Percentiles rank a stretch among this genome's conserved stretches.
phyloP scores from a whole-genome alignment of 176 grass and related monocot genomes.

The Musa acuminata region DNA sequence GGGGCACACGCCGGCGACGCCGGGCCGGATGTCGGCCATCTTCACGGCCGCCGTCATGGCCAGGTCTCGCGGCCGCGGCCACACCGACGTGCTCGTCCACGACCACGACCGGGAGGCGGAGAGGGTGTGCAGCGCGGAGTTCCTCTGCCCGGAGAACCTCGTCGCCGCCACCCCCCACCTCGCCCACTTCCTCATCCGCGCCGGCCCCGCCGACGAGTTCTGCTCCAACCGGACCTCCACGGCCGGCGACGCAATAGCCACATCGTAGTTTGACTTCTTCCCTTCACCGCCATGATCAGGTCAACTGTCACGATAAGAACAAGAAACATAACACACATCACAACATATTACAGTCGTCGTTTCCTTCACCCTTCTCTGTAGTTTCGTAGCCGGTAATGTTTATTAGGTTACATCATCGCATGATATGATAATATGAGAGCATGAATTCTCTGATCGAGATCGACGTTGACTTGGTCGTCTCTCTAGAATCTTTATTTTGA shows the following conservation, averaged over 20 bases:
- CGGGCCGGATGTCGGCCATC: slow-evolving; percentile 58
- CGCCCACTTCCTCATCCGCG: slow-evolving; percentile 53
- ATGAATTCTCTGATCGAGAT: no score
- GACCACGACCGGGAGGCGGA: slow-evolving; percentile 72
- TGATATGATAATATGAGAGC: no score
- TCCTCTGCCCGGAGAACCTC: slow-evolving; percentile 64
- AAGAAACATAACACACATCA: no score
- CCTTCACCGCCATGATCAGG: not conserved
- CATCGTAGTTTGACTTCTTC: not conserved
- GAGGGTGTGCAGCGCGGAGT: slow-evolving; percentile 42
- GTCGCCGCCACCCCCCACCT: slow-evolving; percentile 29
- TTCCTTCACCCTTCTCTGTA: no score
- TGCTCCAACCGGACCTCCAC: slow-evolving; percentile 28
- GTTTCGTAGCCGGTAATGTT: no score
- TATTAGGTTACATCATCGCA: no score
- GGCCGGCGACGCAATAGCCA: slow-evolving; percentile 1
- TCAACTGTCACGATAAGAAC: not conserved
- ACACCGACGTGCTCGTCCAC: slow-evolving; percentile 77
- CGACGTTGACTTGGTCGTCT: no score
- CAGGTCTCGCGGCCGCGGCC: slow-evolving; percentile 21
- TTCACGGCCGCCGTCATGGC: slow-evolving; percentile 83
- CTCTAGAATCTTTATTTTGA: no score
- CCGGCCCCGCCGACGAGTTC: slow-evolving; percentile 38
- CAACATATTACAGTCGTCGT: no score
- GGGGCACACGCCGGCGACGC: slow-evolving; percentile 43